Percentiles rank a stretch among this genome's conserved stretches.
These are phyloP conservation scores for Trichophyton equinum DNA, from an alignment of 2,329 filamentous ascomycete genomes.

Conservation along the genomic window DNA sequence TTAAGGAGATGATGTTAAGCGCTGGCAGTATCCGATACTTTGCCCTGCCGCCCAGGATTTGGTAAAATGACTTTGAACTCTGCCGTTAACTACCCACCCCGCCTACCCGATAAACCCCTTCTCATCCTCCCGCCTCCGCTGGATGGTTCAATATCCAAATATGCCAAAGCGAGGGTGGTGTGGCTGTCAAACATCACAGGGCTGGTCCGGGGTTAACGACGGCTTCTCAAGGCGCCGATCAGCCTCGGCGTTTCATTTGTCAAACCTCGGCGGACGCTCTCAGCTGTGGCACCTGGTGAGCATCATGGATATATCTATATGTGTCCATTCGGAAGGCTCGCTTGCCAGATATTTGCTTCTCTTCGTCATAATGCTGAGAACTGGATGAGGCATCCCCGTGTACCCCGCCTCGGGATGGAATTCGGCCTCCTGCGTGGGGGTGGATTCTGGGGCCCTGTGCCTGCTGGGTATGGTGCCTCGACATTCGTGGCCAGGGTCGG, in stretches of 20 bases:
- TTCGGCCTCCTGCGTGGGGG: background rate
- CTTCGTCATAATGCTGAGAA: background rate
- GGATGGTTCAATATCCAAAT: background rate
- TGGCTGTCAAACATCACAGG: background rate
- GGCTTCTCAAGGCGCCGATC: background rate
- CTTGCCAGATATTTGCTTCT: background rate
- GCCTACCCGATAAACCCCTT: background rate
- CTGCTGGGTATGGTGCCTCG: background rate
- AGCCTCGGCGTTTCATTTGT: background rate
- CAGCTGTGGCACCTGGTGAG: background rate
- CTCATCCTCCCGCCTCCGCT: background rate
- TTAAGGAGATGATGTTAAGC: too few species aligned
- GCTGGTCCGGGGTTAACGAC: background rate
- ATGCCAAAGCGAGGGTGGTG: background rate
- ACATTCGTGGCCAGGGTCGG: background rate
- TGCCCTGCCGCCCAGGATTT: too few species aligned
- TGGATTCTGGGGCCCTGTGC: background rate
- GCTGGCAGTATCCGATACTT: too few species aligned
- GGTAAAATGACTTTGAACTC: too few species aligned
- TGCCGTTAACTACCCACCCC: too few species aligned
- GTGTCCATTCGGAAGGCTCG: background rate
- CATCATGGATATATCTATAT: background rate
- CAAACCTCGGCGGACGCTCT: background rate
- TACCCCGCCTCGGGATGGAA: background rate
- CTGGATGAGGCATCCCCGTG: background rate